Evolutionary conservation across 2,329 filamentous ascomycete genomes (phyloP), one percentile per base, ranked within the genome.

Genomic region (Epichloe scottii): DNA sequence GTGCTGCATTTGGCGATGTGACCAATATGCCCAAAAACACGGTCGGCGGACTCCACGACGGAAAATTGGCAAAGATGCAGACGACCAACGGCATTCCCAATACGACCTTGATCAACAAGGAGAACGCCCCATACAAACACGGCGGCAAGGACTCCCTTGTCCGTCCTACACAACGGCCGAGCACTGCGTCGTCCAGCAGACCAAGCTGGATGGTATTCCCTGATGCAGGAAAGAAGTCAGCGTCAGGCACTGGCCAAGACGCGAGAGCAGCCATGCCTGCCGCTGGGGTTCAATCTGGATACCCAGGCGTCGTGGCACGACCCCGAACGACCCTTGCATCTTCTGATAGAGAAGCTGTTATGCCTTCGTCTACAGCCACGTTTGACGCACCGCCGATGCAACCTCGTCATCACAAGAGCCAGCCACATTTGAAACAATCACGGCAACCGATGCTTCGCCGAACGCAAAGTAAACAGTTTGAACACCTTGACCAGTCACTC

Each of bases 1-100:
- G 89, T 58, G 82, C 83, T 55, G 87, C 82, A 12, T 89, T 94
- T 67, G 86, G 80, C 47, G 89, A 95, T 64, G 78, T 93, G 55
- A 93, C 86, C 73, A 91, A 90, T 62, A 82, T 76, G 44, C 62
- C 73, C 40, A 69, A 71, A 54, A 63, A 66, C 44, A 56, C 57
- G 37, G 60, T 59, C 35, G 54, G 61, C 30, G 58, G 53, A 42
- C 58, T 63, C 26, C 61, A 69, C 47, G 58, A 66, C 33, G 60
- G 55, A 50, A 74, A 74, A 60, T 58, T 56, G 14, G 52, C 57
- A 51, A 73, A 72, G 54, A 56, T 56, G 37, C 53, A 62, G 43
- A 47, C 58, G 17, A 53, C 53, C 23, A 56, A 57, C 47, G 54
- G 55, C 51, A 56, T 60, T 26, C 62, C 61, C 45, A 50, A 59